phyloP scores from a whole-genome alignment of 495 filamentous ascomycete species.

The Penicillium riverlandense region DNA sequence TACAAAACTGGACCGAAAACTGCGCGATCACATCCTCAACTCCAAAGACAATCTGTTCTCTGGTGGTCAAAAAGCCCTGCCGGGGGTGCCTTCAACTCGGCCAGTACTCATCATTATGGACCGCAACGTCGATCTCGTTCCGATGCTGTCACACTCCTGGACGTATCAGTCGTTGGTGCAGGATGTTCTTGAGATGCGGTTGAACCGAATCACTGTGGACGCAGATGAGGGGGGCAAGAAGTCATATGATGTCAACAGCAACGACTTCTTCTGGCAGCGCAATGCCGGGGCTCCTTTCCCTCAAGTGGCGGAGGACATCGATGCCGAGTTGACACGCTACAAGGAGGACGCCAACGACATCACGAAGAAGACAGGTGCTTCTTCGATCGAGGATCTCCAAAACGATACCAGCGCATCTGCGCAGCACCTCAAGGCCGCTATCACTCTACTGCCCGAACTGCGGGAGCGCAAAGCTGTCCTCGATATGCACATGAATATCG shows the following conservation, averaged over 20 bases:
- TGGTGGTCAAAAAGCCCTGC: conserved; percentile 37
- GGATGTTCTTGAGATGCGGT: conserved; percentile 86
- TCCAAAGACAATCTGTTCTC: conserved; percentile 95
- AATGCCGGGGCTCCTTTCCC: conserved; percentile 94
- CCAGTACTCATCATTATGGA: conserved; percentile 88
- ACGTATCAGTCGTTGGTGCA: conserved; percentile 96
- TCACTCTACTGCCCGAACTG: conserved; percentile 85
- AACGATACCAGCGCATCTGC: conserved; percentile 83
- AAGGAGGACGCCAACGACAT: conserved; percentile 93
- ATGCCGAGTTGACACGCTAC: conserved; percentile 84
- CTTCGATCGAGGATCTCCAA: conserved; percentile 87
- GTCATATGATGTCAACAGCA: conserved; percentile 81
- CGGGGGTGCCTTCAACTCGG: conserved; percentile 60
- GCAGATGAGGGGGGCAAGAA: conserved; percentile 76
- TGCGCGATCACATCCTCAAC: conserved; percentile 93
- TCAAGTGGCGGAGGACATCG: conserved; percentile 93
- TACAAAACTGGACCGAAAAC: conserved; percentile 86
- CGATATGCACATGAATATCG: conserved; percentile 99
- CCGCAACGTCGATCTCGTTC: conserved; percentile 89
- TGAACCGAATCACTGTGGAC: conserved; percentile 96
- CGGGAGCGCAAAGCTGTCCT: conserved; percentile 84
- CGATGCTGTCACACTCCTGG: conserved; percentile 99
- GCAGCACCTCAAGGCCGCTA: conserved; percentile 90
- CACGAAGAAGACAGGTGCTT: conserved; percentile 89
- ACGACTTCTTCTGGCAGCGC: conserved; percentile 95